Base-by-base conservation (phyloP, 352 stramenopile genomes). In the Globisporangium ultimum region DNA sequence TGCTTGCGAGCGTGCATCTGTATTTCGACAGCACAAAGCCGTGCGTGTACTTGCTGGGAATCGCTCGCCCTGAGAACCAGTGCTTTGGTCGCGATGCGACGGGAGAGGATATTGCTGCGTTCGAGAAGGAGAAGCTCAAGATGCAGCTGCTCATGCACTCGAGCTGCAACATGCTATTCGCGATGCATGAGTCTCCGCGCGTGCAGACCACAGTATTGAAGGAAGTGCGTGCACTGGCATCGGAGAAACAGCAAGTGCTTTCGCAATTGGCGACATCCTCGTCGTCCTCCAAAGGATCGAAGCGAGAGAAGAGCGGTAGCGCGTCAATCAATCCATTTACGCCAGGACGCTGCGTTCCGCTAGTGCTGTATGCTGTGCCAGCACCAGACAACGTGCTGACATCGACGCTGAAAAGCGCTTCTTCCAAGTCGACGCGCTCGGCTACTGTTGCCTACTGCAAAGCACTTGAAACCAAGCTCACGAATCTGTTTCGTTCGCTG, bases 331-430 rank as follows among this genome's bases (percentile, higher is more conserved):
- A 85, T 48, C 67, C 67, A 6, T 80, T 92, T 32, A 51, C 70
- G 2, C 82, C 82, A 1, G 80, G 82, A 21, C 76, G 71, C 8
- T 92, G 82, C 59, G 76, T 90, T 12, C 82, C 82, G 9, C 55
- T 88, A n/a, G 76, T 71, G 22, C 61, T 89, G 59, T 88, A 83
- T 47, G 76, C 84, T 17, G 63, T 89, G 0, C 82, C 82, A n/a
- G 76, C 72, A 10, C 55, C 66, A 0, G 75, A 87, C n/a, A 66
- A 83, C 24, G 61, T 88, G 15, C 40, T 87, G 40, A 40, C 68
- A 28, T 74, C 71, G 51, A 50, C 60, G 3, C 63, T 63, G 4
- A 64, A 64, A 22, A 42, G 48, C 2, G 15, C 28, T 8, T 56
- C 60, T 28, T 63, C 43, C 22, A 57, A 64, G 32, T 34, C 72